Conservation (phyloP, 331 rosid species). For the Malus hybrid region DNA sequence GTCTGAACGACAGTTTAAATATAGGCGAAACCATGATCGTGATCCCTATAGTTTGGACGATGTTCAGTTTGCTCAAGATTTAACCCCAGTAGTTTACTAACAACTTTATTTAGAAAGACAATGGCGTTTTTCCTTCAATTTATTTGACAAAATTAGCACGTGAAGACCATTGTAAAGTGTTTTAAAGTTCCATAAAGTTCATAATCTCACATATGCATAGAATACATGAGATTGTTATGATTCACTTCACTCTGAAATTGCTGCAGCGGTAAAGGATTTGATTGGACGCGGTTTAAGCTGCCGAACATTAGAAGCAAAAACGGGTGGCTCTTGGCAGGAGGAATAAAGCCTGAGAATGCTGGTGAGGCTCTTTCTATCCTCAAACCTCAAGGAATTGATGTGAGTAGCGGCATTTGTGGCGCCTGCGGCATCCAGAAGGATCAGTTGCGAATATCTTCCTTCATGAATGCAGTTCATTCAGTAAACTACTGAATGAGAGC, state of each 20-base stretch:
- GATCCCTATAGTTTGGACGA: too few species aligned
- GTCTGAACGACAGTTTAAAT: neutral
- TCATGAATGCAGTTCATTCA: slow-evolving; percentile 49
- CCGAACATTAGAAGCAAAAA: slow-evolving; percentile 61
- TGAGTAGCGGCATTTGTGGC: slow-evolving; percentile 84
- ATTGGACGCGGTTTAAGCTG: slow-evolving; percentile 62
- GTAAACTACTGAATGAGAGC: slow-evolving; percentile 9
- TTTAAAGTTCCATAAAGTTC: too few species aligned
- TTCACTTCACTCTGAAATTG: slow-evolving; percentile 8
- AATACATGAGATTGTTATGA: slow-evolving; percentile 1
- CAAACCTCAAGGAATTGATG: slow-evolving; percentile 79
- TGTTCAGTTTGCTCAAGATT: too few species aligned
- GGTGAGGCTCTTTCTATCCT: slow-evolving; percentile 60
- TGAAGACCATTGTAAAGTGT: too few species aligned
- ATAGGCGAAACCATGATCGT: too few species aligned
- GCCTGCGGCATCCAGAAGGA: slow-evolving; percentile 79
- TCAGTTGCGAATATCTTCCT: slow-evolving; percentile 46
- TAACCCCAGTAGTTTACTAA: too few species aligned
- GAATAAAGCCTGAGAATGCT: slow-evolving; percentile 66
- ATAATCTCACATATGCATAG: too few species aligned
- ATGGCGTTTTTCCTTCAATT: too few species aligned
- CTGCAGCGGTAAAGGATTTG: slow-evolving; percentile 63
- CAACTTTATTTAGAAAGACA: too few species aligned
- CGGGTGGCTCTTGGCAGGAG: slow-evolving; percentile 97
- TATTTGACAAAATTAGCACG: too few species aligned